These are phyloP conservation scores for Xylaria sp. DNA, from an alignment of 2,329 filamentous ascomycete species.

Conservation along the genomic window DNA sequence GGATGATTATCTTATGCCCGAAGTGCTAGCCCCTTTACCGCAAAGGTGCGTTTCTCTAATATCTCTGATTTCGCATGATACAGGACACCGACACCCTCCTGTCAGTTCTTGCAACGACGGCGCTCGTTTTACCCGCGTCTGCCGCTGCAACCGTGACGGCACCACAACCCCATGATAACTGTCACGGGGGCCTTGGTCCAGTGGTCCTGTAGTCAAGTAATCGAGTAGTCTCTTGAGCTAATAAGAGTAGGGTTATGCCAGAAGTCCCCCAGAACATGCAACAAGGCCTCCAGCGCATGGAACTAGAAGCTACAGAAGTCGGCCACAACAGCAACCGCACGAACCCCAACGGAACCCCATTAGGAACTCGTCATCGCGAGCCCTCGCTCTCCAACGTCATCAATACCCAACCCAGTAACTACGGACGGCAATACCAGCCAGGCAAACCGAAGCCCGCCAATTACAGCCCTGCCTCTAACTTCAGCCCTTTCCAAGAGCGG, in stretches of 20 bases:
- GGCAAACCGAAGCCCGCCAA: conserved; percentile 49
- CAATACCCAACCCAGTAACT: conserved; percentile 46
- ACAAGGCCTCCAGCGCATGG: conserved; percentile 90
- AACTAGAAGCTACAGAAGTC: conserved; percentile 76
- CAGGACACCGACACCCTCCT: conserved; percentile 20
- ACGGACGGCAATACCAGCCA: conserved; percentile 49
- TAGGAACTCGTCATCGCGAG: conserved; percentile 54
- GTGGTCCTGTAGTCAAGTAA: conserved; percentile 8
- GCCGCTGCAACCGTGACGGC: conserved; percentile 14
- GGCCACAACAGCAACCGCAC: conserved; percentile 47
- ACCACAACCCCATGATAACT: conserved; percentile 20
- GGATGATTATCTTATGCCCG: conserved; percentile 71
- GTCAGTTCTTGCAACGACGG: background rate
- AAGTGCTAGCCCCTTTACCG: conserved; percentile 67
- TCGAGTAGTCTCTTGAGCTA: conserved; percentile 33
- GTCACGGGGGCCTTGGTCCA: conserved; percentile 12
- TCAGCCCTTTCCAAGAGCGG: conserved; percentile 57
- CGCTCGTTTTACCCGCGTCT: conserved; percentile 20
- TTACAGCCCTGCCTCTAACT: conserved; percentile 51
- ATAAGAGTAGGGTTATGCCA: conserved; percentile 79
- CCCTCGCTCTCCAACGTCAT: conserved; percentile 57
- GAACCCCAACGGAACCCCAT: conserved; percentile 47
- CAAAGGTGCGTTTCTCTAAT: conserved; percentile 61
- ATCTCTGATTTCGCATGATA: conserved; percentile 2
- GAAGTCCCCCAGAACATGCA: conserved; percentile 98